Percentiles rank a stretch among this genome's conserved stretches.
phyloP scores from a whole-genome alignment of 2,329 filamentous ascomycete genomes.

The Albophoma yamanashiensis region DNA sequence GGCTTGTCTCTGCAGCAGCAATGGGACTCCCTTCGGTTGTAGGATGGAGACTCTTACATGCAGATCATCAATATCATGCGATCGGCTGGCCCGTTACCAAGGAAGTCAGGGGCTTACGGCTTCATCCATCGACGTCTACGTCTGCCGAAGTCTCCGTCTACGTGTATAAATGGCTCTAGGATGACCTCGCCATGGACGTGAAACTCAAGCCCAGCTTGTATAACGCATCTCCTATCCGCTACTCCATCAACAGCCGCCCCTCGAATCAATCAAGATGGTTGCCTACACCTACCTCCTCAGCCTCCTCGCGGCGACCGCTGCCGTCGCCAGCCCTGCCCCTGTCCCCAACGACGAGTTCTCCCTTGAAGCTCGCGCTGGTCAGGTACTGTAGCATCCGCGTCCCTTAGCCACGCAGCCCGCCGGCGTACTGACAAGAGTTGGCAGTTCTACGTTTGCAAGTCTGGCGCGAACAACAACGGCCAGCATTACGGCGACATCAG shows the following conservation, averaged over 20 bases:
- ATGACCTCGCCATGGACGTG: neutral
- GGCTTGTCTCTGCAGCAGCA: too few species aligned
- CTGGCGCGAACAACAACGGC: neutral
- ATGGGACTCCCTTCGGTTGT: too few species aligned
- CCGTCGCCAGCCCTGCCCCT: neutral
- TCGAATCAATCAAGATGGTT: neutral
- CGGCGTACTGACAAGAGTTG: neutral
- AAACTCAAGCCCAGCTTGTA: neutral
- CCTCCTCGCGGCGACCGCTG: neutral
- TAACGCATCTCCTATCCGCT: neutral
- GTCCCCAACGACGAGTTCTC: neutral
- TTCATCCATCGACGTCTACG: neutral
- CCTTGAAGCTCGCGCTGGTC: neutral
- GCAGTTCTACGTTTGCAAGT: neutral
- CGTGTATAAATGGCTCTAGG: neutral
- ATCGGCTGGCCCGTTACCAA: neutral
- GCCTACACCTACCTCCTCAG: neutral
- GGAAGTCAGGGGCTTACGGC: neutral
- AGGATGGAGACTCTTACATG: neutral
- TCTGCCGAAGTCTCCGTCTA: neutral
- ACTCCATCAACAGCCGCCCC: neutral
- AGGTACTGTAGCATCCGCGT: neutral
- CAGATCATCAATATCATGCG: neutral
- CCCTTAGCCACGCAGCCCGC: neutral
- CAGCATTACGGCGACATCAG: neutral